Evolutionary conservation across 805 yeast genomes (phyloP), one percentile per base, ranked within the genome.

Genomic region (Pichia sporocuriosa): DNA sequence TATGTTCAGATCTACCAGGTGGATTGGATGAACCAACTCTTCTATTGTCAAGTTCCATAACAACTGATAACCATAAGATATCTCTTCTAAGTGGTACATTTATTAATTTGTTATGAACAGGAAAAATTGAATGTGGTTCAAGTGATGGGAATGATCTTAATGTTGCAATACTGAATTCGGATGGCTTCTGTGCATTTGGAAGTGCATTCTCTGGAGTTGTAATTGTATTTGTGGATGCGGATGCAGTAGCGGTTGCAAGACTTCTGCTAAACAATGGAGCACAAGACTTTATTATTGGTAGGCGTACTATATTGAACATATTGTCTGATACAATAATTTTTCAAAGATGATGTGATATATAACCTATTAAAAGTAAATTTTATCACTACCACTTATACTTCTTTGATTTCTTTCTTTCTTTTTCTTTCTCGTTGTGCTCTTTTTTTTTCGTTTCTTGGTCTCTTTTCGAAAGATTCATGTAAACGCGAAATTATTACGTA

Each of bases 1-100:
- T 88, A 63, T 82, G 83, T 53, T 86, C 90, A 28, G 85, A 75
- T 63, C 96, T 81, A 44, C 93, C 86, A 28, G 86, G 82, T 25
- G 93, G 94, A 56, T 81, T 82, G 1, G 86, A 79, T 1, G 97
- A 73, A 33, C 97, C 96, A 10, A 87, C 96, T 62, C 97, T 79
- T 49, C 79, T 79, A 49, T 76, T 77, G 59, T 93, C 96, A 29
- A 89, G 83, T 68, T 93, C 99, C 69, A 72, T 87, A 3, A 85
- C 84, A 25, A 87, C 96, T 1, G 97, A 96, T 56, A 80, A 78
- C 97, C 97, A 93, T 46, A 93, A 73, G 25, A 89, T 65, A 62
- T 93, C 99, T 62, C 96, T 79, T 65, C 98, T 81, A 44, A 86
- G 61, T 35, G 95, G 95, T 17, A 72, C 69, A 44, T 79, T 80